Conservation (phyloP, 768 basidiomycete genomes). For the Macrolepiota albuminosa region DNA sequence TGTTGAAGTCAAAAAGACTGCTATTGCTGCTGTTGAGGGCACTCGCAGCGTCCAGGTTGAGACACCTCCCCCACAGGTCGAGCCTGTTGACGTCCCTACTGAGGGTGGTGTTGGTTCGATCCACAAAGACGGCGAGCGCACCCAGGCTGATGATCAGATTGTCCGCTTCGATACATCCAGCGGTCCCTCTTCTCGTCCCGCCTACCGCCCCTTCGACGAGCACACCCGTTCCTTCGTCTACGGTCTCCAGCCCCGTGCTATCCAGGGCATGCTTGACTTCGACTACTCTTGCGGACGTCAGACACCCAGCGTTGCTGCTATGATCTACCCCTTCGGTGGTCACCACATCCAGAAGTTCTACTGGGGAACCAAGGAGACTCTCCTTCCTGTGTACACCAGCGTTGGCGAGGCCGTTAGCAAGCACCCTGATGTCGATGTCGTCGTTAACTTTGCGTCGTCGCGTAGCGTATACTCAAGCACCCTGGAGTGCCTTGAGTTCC, state of each 20-base stretch:
- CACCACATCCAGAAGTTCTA: conserved; percentile 99
- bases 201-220: conserved; percentile 89
- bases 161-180: conserved; percentile 72
- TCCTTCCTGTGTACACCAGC: conserved; percentile 94
- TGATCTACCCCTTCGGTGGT: conserved; percentile 99
- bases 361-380: conserved; percentile 99
- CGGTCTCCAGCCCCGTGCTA: conserved; percentile 97
- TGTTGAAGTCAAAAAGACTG: conserved; percentile 51
- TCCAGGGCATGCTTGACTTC: conserved; percentile 96
- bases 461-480: conserved; percentile 95
- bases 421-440: conserved; percentile 94
- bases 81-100: conserved; percentile 32
- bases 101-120: conserved; percentile 61
- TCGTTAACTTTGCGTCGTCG: conserved; percentile 96
- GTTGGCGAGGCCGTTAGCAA: conserved; percentile 89
- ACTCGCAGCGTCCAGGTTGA: conserved; percentile 32
- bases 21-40: conserved; percentile 20
- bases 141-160: conserved; percentile 84
- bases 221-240: conserved; percentile 96
- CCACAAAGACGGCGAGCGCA: conserved; percentile 73
- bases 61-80: conserved; percentile 34
- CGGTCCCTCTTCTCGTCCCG: conserved; percentile 49
- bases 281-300: conserved; percentile 96
- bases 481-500: conserved; percentile 75
- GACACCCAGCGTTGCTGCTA: conserved; percentile 91